phyloP scores from a whole-genome alignment of 2,329 filamentous ascomycete species.

The Fusarium camptoceras region DNA sequence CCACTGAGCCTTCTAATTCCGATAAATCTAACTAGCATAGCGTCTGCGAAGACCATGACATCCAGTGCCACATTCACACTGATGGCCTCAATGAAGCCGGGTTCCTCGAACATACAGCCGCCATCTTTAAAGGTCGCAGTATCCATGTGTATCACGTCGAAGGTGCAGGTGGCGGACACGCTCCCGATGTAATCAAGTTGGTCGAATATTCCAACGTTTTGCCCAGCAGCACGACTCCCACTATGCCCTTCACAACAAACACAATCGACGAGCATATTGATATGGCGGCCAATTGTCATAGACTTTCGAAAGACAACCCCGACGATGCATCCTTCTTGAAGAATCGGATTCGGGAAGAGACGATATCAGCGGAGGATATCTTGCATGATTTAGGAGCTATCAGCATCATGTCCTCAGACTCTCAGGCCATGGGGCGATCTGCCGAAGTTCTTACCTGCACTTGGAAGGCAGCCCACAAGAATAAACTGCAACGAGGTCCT shows the following conservation, averaged over 20 bases:
- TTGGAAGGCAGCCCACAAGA: neutral
- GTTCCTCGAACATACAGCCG: neutral
- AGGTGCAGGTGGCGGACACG: neutral
- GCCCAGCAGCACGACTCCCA: neutral
- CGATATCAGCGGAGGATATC: neutral
- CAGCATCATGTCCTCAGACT: neutral
- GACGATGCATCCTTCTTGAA: neutral
- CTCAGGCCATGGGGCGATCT: neutral
- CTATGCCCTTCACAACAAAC: neutral
- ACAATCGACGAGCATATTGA: neutral
- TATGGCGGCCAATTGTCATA: neutral
- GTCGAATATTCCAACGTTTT: neutral
- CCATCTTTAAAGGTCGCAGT: neutral
- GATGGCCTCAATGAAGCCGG: neutral
- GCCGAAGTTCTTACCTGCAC: neutral
- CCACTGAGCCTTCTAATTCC: too few species aligned
- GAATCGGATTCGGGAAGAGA: neutral
- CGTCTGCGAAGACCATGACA: neutral
- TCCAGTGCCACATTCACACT: neutral
- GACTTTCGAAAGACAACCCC: neutral
- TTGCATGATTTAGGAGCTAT: neutral
- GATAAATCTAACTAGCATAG: neutral
- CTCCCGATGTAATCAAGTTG: neutral
- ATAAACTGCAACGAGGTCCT: neutral
- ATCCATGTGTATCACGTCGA: neutral